Percentiles rank a stretch among this genome's conserved stretches.
phyloP scores from a whole-genome alignment of 768 basidiomycete genomes.

The Russula vinacea region DNA sequence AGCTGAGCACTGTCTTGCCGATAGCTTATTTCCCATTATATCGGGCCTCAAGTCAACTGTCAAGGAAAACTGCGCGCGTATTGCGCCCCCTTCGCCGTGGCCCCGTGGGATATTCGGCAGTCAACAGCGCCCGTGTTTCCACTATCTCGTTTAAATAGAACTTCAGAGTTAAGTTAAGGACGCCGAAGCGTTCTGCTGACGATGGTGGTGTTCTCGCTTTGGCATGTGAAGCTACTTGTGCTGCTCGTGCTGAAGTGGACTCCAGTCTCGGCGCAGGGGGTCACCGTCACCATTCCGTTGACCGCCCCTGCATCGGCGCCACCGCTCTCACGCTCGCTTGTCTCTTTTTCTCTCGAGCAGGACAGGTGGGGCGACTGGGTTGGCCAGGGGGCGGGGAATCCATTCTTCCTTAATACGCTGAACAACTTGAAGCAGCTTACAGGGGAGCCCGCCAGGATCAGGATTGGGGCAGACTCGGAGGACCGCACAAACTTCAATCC shows the following conservation, averaged over 20 bases:
- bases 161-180: background rate
- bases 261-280: conserved; percentile 5
- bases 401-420: conserved; percentile 59
- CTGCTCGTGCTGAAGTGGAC: background rate
- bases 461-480: conserved; percentile 54
- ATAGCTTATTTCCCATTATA: background rate
- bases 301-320: conserved; percentile 10
- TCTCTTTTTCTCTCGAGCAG: conserved; percentile 68
- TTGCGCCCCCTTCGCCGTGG: background rate
- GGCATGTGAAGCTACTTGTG: background rate
- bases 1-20: background rate
- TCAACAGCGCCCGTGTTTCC: background rate
- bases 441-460: conserved; percentile 52
- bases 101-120: background rate
- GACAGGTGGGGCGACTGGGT: conserved; percentile 70
- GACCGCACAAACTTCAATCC: conserved; percentile 58
- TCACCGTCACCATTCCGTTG: conserved; percentile 19
- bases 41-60: background rate
- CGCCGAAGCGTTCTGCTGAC: background rate
- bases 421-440: conserved; percentile 53
- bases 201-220: background rate
- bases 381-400: conserved; percentile 49
- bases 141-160: background rate
- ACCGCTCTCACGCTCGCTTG: conserved; percentile 32
- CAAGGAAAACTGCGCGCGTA: background rate